A percentile compares a stretch with the other conserved stretches of the same genome.
phyloP scores from a whole-genome alignment of 177 flowering plant genomes.

The Tripterygium wilfordii region DNA sequence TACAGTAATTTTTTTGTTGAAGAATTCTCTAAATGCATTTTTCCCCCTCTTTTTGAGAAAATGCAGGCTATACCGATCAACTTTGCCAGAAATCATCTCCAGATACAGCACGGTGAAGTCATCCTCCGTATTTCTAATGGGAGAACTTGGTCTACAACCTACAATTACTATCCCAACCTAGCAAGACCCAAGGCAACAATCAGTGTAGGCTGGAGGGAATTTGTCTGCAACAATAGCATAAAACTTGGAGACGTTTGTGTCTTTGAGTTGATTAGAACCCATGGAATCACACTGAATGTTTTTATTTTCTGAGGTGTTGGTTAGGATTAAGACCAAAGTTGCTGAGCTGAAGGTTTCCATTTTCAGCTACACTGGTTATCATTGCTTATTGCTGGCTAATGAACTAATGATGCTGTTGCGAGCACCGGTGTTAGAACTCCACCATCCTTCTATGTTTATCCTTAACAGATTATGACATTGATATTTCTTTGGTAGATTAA shows the following conservation, averaged over 20 bases:
- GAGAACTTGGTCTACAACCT: background rate
- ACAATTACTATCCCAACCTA: background rate
- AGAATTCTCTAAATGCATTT: background rate
- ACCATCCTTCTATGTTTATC: too few relatives aligned
- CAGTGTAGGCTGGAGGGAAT: conserved; percentile 8
- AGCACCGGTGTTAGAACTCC: too few relatives aligned
- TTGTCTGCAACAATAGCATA: conserved; percentile 1
- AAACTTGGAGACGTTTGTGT: conserved; percentile 8
- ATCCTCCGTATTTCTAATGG: background rate
- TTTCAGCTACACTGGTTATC: too few relatives aligned
- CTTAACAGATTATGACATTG: too few relatives aligned
- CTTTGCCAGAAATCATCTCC: background rate
- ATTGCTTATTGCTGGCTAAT: too few relatives aligned
- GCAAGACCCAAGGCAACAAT: background rate
- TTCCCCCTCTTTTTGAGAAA: too few relatives aligned
- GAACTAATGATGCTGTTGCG: too few relatives aligned
- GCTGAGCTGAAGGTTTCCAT: too few relatives aligned
- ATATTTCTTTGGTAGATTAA: too few relatives aligned
- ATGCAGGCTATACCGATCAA: background rate
- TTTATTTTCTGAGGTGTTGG: background rate
- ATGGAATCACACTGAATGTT: background rate
- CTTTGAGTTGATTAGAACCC: conserved; percentile 9
- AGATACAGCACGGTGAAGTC: background rate
- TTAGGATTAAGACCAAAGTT: too few relatives aligned
- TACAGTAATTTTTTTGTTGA: background rate